Evolutionary conservation across 306 rosid species (phyloP).

Genomic region (Medicago truncatula): MtrunA17r5.0-ANR NC_053047.1:4904501-4905000

Average conservation of each 20-base stretch:
- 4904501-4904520: constrained; percentile 14
- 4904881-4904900: constrained; percentile 11
- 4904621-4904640: neutral
- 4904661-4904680: neutral
- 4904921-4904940: constrained; percentile 19
- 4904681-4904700: neutral
- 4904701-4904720: constrained; percentile 7
- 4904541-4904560: neutral
- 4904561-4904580: neutral
- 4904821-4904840: neutral
- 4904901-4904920: constrained; percentile 4
- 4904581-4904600: neutral
- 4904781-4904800: constrained; percentile 4
- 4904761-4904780: constrained; percentile 12
- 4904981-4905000: no score
- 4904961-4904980: constrained; percentile 36
- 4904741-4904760: neutral
- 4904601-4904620: neutral
- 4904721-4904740: neutral
- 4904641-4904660: neutral
- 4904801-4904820: neutral
- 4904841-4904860: neutral
- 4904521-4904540: neutral
- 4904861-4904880: neutral
- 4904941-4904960: constrained; percentile 16